phyloP scores from a whole-genome alignment of 2,329 filamentous ascomycete genomes.

The Diaporthe aspalathi region DNA sequence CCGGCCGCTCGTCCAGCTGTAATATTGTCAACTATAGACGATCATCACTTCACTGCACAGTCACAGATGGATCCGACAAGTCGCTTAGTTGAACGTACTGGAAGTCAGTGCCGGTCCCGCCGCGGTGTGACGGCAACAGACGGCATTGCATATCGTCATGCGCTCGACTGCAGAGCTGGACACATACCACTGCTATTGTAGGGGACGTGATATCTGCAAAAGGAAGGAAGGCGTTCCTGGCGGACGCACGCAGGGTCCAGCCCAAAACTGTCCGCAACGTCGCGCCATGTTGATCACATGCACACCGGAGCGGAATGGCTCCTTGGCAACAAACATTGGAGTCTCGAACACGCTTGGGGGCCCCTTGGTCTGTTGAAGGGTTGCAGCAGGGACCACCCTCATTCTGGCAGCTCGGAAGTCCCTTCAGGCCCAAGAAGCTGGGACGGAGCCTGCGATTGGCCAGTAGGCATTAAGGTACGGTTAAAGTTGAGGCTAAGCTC shows the following conservation, averaged over 20 bases:
- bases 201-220: not conserved
- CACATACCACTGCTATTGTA: not conserved
- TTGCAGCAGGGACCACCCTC: conserved; percentile 13
- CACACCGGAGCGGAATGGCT: not conserved
- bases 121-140: not conserved
- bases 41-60: not conserved
- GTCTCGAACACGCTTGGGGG: not conserved
- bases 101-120: not conserved
- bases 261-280: not conserved
- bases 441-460: conserved; percentile 1
- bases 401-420: conserved; percentile 16
- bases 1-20: not conserved
- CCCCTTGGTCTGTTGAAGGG: not conserved
- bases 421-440: not conserved
- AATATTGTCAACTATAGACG: not conserved
- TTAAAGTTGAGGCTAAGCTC: conserved; percentile 17
- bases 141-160: not conserved
- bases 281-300: conserved; percentile 1
- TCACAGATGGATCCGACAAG: not conserved
- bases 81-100: not conserved
- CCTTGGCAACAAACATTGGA: not conserved
- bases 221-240: not conserved
- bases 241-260: conserved; percentile 23
- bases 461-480: not conserved
- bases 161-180: no score